Percentiles rank a stretch among this genome's conserved stretches.
These are phyloP conservation scores for Wickerhamiella domercqiae DNA, from an alignment of 805 yeast genomes.

Conservation along the genomic window DNA sequence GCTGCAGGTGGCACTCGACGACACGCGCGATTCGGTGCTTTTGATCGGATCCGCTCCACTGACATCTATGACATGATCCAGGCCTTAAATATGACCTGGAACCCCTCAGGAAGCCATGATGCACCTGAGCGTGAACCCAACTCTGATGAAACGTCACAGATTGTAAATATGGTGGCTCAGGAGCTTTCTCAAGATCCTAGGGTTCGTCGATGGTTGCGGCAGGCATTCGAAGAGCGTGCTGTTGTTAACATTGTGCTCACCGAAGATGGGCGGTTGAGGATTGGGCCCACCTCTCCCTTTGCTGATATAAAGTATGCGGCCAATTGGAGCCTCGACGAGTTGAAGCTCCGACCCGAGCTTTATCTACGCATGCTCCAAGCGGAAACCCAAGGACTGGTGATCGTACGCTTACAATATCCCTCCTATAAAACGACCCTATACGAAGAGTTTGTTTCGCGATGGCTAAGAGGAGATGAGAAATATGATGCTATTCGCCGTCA, in stretches of 20 bases:
- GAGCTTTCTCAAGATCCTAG: constrained; percentile 70
- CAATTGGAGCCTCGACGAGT: constrained; percentile 62
- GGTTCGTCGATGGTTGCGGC: constrained; percentile 47
- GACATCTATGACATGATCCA: constrained; percentile 30
- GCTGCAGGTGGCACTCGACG: constrained; percentile 21
- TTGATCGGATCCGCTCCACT: constrained; percentile 41
- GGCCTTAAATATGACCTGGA: constrained; percentile 17
- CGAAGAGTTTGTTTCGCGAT: constrained; percentile 26
- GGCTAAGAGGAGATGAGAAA: too few species aligned
- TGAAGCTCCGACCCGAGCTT: constrained; percentile 60
- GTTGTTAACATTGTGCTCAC: constrained; percentile 61
- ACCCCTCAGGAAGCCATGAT: constrained; percentile 26
- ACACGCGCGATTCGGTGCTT: constrained; percentile 26
- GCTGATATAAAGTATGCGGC: constrained; percentile 85
- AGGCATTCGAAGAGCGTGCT: constrained; percentile 47
- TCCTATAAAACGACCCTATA: constrained; percentile 28
- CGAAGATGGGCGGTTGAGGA: constrained; percentile 64
- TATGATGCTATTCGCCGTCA: constrained; percentile 47
- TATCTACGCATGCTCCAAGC: constrained; percentile 86
- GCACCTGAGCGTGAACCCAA: constrained; percentile 37
- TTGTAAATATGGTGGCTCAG: constrained; percentile 47
- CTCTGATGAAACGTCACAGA: constrained; percentile 36
- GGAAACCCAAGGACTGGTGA: constrained; percentile 60
- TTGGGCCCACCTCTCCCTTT: constrained; percentile 65
- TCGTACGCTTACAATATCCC: constrained; percentile 44